Conservation (phyloP, 2,329 filamentous ascomycete genomes). For the Ilyonectria mors-panacis region DNA sequence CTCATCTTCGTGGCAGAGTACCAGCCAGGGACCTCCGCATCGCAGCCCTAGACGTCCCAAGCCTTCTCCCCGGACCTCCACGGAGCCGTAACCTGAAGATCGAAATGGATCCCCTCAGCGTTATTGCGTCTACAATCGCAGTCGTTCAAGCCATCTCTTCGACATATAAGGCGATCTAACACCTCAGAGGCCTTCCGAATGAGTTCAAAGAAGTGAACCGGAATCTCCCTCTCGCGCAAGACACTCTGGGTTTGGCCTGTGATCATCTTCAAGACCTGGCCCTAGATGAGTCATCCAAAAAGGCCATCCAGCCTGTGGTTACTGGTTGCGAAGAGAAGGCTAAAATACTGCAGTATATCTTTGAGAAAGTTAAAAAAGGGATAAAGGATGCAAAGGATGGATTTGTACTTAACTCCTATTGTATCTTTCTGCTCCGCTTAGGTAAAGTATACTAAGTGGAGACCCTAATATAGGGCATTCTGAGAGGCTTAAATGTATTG, state of each 20-base stretch:
- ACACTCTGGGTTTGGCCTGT: slow-evolving; percentile 1
- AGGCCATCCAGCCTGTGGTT: neutral
- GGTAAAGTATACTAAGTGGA: slow-evolving; percentile 6
- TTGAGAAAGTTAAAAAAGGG: slow-evolving; percentile 2
- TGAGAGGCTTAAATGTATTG: too few species aligned
- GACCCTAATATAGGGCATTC: too few species aligned
- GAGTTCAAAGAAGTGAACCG: slow-evolving; percentile 4
- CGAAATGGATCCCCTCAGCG: slow-evolving; percentile 15
- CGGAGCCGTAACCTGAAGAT: too few species aligned
- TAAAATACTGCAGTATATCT: neutral
- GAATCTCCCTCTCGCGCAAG: slow-evolving; percentile 6
- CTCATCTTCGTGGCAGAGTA: neutral
- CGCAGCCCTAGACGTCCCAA: neutral
- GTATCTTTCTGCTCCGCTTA: neutral
- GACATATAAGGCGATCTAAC: slow-evolving; percentile 1
- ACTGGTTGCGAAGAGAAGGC: slow-evolving; percentile 10
- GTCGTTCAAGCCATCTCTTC: slow-evolving; percentile 9
- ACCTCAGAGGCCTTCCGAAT: slow-evolving; percentile 9
- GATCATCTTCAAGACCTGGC: neutral
- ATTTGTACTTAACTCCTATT: neutral
- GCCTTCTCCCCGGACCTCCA: neutral
- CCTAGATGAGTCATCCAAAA: neutral
- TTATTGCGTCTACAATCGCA: neutral
- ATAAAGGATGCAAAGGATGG: neutral
- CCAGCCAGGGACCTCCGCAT: neutral